Conservation (phyloP, 208 protist species). For the Trypanosoma mega region DNA sequence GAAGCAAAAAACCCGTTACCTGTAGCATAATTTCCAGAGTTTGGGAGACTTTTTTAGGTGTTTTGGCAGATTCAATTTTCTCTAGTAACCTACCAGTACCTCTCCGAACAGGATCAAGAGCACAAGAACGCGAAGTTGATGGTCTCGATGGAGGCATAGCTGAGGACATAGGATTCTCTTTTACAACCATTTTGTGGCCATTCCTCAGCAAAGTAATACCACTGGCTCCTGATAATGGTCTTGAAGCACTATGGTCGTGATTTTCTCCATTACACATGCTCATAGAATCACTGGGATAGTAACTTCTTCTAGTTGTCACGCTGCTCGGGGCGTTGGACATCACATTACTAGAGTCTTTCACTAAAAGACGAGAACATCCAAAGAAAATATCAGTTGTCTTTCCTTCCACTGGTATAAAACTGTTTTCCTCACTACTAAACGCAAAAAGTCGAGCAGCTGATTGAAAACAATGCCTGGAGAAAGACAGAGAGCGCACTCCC, state of each 20-base stretch:
- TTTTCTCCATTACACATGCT: too few relatives aligned
- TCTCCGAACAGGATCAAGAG: too few relatives aligned
- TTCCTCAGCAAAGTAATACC: too few relatives aligned
- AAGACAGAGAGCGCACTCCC: neutral
- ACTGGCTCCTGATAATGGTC: too few relatives aligned
- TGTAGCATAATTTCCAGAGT: conserved; percentile 25
- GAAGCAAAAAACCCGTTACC: conserved; percentile 21
- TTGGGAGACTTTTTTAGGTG: neutral
- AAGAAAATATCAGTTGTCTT: conserved; percentile 5
- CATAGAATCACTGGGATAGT: too few relatives aligned
- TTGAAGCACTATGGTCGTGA: too few relatives aligned
- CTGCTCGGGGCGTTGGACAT: neutral
- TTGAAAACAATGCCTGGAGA: neutral
- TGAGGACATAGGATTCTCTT: too few relatives aligned
- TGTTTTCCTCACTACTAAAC: conserved; percentile 25
- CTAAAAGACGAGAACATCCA: conserved; percentile 15
- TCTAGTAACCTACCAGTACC: too few relatives aligned
- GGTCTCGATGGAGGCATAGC: too few relatives aligned
- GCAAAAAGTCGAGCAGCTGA: conserved; percentile 12
- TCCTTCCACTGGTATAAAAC: conserved; percentile 23
- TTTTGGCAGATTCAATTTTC: neutral
- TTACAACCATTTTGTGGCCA: too few relatives aligned
- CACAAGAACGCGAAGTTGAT: too few relatives aligned
- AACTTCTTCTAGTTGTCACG: neutral
- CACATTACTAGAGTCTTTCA: conserved; percentile 6